These are phyloP conservation scores for Chaetoceros tenuissimus DNA, from an alignment of 108 stramenopile genomes.

Conservation along the genomic window DNA sequence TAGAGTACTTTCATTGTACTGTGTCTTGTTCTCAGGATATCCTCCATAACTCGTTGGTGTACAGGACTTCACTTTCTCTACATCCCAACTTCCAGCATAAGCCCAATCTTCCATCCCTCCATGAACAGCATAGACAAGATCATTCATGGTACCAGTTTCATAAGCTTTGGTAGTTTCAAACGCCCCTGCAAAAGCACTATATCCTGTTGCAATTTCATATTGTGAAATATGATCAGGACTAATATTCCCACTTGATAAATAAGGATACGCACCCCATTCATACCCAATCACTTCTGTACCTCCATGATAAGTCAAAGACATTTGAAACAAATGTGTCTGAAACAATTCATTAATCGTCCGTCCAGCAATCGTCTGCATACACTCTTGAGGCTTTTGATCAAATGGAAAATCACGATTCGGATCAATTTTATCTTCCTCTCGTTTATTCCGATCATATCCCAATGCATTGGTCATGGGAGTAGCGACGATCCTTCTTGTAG, in stretches of 20 bases:
- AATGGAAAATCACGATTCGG: slow-evolving; percentile 58
- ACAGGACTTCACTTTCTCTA: slow-evolving; percentile 48
- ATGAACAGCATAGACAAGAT: slow-evolving; percentile 88
- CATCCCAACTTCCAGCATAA: slow-evolving; percentile 91
- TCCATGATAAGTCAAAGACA: slow-evolving; percentile 93
- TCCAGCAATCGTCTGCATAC: slow-evolving; percentile 89
- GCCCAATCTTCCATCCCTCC: slow-evolving; percentile 99
- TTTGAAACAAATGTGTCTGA: slow-evolving; percentile 86
- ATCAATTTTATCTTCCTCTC: slow-evolving; percentile 32
- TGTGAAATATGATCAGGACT: slow-evolving; percentile 59
- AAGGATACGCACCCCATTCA: slow-evolving; percentile 83
- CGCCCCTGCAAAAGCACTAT: slow-evolving; percentile 36
- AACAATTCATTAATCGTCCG: slow-evolving; percentile 88
- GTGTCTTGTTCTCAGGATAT: slow-evolving; percentile 47
- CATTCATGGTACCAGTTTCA: slow-evolving; percentile 61
- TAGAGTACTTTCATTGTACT: slow-evolving; percentile 73
- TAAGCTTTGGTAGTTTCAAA: slow-evolving; percentile 37
- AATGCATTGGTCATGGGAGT: slow-evolving; percentile 79
- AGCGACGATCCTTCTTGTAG: slow-evolving; percentile 75
- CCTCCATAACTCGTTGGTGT: slow-evolving; percentile 58
- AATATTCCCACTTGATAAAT: slow-evolving; percentile 13
- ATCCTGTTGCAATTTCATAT: slow-evolving; percentile 22
- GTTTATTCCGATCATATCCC: slow-evolving; percentile 47
- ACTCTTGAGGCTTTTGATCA: slow-evolving; percentile 31
- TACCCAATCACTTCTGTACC: slow-evolving; percentile 89